Evolutionary conservation across 768 basidiomycete genomes (phyloP).

Genomic region (Suillus hirtellus): DNA sequence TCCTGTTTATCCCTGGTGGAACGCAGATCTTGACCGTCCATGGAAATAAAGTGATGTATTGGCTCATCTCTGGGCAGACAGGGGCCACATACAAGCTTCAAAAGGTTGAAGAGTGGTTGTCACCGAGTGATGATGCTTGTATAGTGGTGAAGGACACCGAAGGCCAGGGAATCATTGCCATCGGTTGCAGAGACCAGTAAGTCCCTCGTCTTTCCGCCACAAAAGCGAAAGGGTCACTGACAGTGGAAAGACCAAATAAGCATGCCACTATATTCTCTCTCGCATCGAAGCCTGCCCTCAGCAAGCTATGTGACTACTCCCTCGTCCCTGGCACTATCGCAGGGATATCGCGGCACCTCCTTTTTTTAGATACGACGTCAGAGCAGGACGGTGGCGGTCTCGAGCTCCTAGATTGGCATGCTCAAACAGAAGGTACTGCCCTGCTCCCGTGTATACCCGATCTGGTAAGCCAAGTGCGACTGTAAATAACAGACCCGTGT

Average conservation of each 20-base stretch:
- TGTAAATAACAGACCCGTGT: not conserved
- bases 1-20: constrained; percentile 27
- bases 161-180: constrained; percentile 20
- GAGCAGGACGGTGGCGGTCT: constrained; percentile 21
- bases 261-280: constrained; percentile 24
- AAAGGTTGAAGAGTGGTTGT: constrained; percentile 22
- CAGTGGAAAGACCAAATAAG: constrained; percentile 15
- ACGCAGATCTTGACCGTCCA: constrained; percentile 30
- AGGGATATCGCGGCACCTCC: constrained; percentile 25
- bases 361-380: constrained; percentile 26
- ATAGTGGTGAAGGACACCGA: constrained; percentile 19
- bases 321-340: constrained; percentile 24
- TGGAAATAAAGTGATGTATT: constrained; percentile 24
- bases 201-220: constrained; percentile 5
- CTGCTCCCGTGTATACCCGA: constrained; percentile 25
- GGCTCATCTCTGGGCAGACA: constrained; percentile 23
- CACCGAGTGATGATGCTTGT: constrained; percentile 19
- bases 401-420: constrained; percentile 32
- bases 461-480: constrained; percentile 15
- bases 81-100: constrained; percentile 19
- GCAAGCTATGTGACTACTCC: constrained; percentile 23
- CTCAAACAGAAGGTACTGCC: constrained; percentile 23
- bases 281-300: constrained; percentile 23
- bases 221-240: not conserved
- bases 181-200: constrained; percentile 19